phyloP scores from a whole-genome alignment of 768 basidiomycete genomes.

The Suillus fuscotomentosus region DNA sequence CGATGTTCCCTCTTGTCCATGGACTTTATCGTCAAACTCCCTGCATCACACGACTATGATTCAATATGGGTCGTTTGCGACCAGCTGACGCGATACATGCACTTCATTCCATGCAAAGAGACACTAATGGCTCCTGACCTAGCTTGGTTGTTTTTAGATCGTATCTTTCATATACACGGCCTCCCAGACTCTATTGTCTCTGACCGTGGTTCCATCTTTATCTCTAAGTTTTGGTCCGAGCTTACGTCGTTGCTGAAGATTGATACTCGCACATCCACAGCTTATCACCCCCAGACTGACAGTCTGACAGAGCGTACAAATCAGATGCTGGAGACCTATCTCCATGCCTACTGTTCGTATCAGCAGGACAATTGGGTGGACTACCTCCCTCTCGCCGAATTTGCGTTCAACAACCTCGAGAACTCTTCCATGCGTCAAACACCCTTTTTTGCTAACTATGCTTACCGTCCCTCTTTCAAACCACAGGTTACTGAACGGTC shows the following conservation, averaged over 20 bases:
- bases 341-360: slow-evolving; percentile 34
- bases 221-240: slow-evolving; percentile 24
- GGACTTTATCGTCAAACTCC: too few relatives aligned
- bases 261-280: slow-evolving; percentile 28
- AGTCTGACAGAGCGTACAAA: slow-evolving; percentile 38
- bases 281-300: slow-evolving; percentile 46
- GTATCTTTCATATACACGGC: too few relatives aligned
- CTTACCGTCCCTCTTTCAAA: slow-evolving; percentile 32
- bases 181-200: too few relatives aligned
- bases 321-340: slow-evolving; percentile 36
- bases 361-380: slow-evolving; percentile 46
- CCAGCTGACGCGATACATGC: too few relatives aligned
- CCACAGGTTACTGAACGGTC: slow-evolving; percentile 26
- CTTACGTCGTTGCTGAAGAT: slow-evolving; percentile 11
- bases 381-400: slow-evolving; percentile 41
- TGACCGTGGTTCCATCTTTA: too few relatives aligned
- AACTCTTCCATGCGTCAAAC: slow-evolving; percentile 33
- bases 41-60: too few relatives aligned
- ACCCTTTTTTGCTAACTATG: slow-evolving; percentile 34
- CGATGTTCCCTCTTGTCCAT: too few relatives aligned
- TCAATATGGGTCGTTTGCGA: too few relatives aligned
- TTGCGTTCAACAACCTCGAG: slow-evolving; percentile 37
- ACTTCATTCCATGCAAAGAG: too few relatives aligned
- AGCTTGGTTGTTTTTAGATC: too few relatives aligned
- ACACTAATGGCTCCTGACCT: too few relatives aligned